Percentiles rank a stretch among this genome's conserved stretches.
These are phyloP conservation scores for Mrakiaceae sp. DNA, from an alignment of 1,284 basidiomycete genomes.

Conservation along the genomic window DNA sequence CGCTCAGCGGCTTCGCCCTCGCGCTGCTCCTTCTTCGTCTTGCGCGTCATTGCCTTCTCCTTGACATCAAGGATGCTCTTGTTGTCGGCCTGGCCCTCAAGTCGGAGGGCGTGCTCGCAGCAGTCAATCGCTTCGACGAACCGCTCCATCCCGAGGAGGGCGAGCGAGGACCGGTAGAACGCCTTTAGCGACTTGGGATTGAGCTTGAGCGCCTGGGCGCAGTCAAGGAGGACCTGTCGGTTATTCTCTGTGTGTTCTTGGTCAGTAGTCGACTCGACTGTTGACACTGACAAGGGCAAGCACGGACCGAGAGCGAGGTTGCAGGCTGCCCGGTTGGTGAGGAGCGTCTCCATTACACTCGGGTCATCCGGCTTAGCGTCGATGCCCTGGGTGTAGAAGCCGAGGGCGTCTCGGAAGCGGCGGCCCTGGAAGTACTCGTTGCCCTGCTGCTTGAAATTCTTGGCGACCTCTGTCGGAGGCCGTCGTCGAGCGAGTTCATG, in stretches of 20 bases:
- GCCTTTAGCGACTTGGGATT: slow-evolving; percentile 64
- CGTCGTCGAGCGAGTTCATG: neutral
- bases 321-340: slow-evolving; percentile 84
- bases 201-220: slow-evolving; percentile 55
- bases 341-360: slow-evolving; percentile 53
- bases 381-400: slow-evolving; percentile 83
- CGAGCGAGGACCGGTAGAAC: slow-evolving; percentile 66
- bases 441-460: slow-evolving; percentile 88
- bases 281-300: neutral
- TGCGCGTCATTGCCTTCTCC: slow-evolving; percentile 19
- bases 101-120: slow-evolving; percentile 41
- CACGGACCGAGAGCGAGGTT: slow-evolving; percentile 72
- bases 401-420: slow-evolving; percentile 71
- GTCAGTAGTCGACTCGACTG: neutral
- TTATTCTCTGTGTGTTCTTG: slow-evolving; percentile 56
- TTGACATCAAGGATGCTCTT: neutral
- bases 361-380: slow-evolving; percentile 64
- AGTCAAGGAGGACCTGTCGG: slow-evolving; percentile 70
- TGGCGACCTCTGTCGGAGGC: slow-evolving; percentile 59
- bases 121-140: slow-evolving; percentile 70
- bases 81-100: neutral
- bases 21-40: slow-evolving; percentile 44
- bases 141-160: slow-evolving; percentile 58
- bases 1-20: slow-evolving; percentile 44
- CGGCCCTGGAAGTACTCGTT: slow-evolving; percentile 87